Evolutionary conservation across 2,329 filamentous ascomycete genomes (phyloP).

Genomic region (Harringtonia aguacate): DNA sequence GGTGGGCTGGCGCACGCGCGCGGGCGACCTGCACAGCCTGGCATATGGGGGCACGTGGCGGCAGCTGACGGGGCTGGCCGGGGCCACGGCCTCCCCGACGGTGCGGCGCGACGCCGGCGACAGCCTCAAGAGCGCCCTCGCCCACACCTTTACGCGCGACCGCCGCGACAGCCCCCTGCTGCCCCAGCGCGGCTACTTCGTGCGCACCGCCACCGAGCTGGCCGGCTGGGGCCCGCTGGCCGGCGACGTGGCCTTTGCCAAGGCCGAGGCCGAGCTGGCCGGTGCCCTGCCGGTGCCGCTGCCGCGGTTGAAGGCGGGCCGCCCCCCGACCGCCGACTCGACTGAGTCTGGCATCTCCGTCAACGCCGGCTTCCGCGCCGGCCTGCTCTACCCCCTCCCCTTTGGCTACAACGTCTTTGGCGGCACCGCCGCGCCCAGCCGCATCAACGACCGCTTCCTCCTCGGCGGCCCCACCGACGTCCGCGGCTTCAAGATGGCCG

Average conservation of each 20-base stretch:
- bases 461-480: slow-evolving; percentile 92
- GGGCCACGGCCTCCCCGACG: slow-evolving; percentile 65
- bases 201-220: slow-evolving; percentile 71
- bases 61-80: slow-evolving; percentile 70
- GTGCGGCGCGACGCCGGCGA: slow-evolving; percentile 82
- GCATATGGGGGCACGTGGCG: slow-evolving; percentile 78
- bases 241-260: slow-evolving; percentile 90
- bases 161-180: slow-evolving; percentile 76
- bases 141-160: slow-evolving; percentile 44
- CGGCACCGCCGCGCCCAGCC: slow-evolving; percentile 52
- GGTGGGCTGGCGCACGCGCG: slow-evolving; percentile 58
- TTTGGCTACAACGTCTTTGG: slow-evolving; percentile 41
- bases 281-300: slow-evolving; percentile 64
- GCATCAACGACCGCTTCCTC: slow-evolving; percentile 89
- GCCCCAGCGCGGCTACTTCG: slow-evolving; percentile 69
- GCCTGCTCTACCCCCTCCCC: slow-evolving; percentile 73
- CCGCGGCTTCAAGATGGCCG: slow-evolving; percentile 82
- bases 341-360: slow-evolving; percentile 55
- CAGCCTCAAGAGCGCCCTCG: slow-evolving; percentile 34
- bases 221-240: slow-evolving; percentile 74
- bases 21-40: slow-evolving; percentile 63
- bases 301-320: slow-evolving; percentile 45
- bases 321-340: background rate
- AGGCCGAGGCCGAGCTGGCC: slow-evolving; percentile 76
- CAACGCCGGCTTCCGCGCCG: slow-evolving; percentile 70